phyloP scores from a whole-genome alignment of 2,329 filamentous ascomycete species.

The Hypoxylon sp. region DNA sequence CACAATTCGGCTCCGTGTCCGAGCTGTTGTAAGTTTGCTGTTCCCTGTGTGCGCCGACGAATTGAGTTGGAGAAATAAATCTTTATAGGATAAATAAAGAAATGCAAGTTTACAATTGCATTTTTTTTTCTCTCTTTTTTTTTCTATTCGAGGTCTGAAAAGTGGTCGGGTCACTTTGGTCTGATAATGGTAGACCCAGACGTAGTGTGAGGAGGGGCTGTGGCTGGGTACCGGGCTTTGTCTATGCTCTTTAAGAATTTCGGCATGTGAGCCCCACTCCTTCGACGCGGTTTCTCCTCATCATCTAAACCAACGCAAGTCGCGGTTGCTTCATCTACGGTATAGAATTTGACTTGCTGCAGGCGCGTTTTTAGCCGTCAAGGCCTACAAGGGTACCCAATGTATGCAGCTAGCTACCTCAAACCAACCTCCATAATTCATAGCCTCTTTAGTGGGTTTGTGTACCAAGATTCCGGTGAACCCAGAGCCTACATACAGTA shows the following conservation, averaged over 20 bases:
- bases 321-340: slow-evolving; percentile 41
- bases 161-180: slow-evolving; percentile 34
- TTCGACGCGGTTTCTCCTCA: slow-evolving; percentile 41
- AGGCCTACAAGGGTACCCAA: not conserved
- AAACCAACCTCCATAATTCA: slow-evolving; percentile 32
- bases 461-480: slow-evolving; percentile 12
- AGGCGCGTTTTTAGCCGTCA: slow-evolving; percentile 44
- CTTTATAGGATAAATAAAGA: slow-evolving; percentile 20
- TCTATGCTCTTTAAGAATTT: slow-evolving; percentile 28
- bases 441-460: slow-evolving; percentile 27
- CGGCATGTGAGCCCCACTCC: slow-evolving; percentile 28
- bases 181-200: slow-evolving; percentile 28
- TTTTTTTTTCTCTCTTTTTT: slow-evolving; percentile 22
- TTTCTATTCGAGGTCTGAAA: slow-evolving; percentile 29
- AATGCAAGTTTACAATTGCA: slow-evolving; percentile 11
- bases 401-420: slow-evolving; percentile 1
- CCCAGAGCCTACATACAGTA: not conserved
- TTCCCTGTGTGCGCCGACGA: slow-evolving; percentile 7
- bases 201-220: slow-evolving; percentile 18
- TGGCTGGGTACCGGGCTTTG: slow-evolving; percentile 29
- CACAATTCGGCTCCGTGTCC: slow-evolving; percentile 36
- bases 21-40: slow-evolving; percentile 13
- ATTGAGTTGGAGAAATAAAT: slow-evolving; percentile 6
- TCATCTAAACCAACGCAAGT: slow-evolving; percentile 33
- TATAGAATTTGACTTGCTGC: slow-evolving; percentile 35